phyloP scores from a whole-genome alignment of 1,139 yeast species.

The Yamadazyma membranifaciens region DNA sequence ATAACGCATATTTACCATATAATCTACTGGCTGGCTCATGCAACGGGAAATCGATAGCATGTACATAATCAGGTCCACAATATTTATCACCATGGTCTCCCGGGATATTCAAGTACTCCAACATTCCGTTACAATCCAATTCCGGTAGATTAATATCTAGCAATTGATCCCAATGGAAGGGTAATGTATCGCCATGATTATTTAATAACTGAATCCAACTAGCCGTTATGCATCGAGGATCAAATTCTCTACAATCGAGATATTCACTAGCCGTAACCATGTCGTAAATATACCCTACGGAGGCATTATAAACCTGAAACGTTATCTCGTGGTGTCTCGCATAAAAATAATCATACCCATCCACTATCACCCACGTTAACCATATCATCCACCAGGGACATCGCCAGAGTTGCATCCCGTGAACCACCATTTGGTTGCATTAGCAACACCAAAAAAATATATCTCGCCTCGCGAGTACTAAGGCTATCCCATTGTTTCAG shows the following conservation, averaged over 20 bases:
- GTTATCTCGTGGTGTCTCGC: no score
- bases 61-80: neutral
- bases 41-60: neutral
- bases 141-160: neutral
- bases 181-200: neutral
- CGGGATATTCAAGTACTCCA: neutral
- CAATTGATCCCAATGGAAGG: conserved; percentile 4
- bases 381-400: no score
- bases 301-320: no score
- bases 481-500: neutral
- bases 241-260: no score
- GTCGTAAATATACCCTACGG: no score
- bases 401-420: no score
- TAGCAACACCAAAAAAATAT: neutral
- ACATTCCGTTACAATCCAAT: neutral
- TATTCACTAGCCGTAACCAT: no score
- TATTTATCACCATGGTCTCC: neutral
- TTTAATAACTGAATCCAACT: neutral
- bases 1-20: neutral
- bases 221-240: neutral
- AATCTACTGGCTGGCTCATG: neutral
- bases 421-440: no score
- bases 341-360: no score
- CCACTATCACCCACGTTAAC: no score
- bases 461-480: neutral